These are phyloP conservation scores for Ormosia semicastrata DNA, from an alignment of 306 rosid species.

Conservation along the genomic window DNA sequence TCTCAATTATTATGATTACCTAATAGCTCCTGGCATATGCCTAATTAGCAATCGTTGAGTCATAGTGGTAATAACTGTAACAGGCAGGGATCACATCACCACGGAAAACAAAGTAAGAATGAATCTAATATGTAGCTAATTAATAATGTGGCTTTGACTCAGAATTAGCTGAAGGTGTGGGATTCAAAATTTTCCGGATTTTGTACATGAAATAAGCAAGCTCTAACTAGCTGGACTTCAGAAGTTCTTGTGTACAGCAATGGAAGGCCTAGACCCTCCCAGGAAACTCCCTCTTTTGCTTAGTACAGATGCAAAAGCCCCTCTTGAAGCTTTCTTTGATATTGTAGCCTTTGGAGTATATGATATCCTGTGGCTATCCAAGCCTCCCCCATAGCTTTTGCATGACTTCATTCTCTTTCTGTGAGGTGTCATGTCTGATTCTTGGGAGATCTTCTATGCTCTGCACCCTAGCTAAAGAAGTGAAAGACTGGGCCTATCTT, in stretches of 20 bases:
- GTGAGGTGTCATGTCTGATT: conserved; percentile 38
- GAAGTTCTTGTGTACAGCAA: conserved; percentile 27
- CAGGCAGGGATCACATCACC: not conserved
- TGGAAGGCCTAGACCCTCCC: conserved; percentile 36
- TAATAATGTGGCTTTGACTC: conserved; percentile 13
- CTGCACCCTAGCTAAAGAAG: conserved; percentile 60
- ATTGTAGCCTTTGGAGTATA: conserved; percentile 57
- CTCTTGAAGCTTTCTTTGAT: conserved; percentile 68
- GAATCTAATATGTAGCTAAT: not conserved
- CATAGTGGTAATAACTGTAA: not conserved
- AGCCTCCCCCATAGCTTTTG: conserved; percentile 68
- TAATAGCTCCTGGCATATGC: not conserved
- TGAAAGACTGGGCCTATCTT: conserved; percentile 80
- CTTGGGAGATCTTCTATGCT: conserved; percentile 82
- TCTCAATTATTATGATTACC: not conserved
- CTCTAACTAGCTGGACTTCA: not conserved
- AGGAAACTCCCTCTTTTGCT: conserved; percentile 38
- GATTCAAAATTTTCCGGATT: not conserved
- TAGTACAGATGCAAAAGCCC: conserved; percentile 34
- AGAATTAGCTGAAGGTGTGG: not conserved
- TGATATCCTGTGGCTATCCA: conserved; percentile 49
- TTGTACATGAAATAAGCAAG: not conserved
- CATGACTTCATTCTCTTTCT: conserved; percentile 67
- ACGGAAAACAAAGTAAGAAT: not conserved
- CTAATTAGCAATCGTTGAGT: not conserved